A percentile compares a stretch with the other conserved stretches of the same genome.
These are phyloP conservation scores for Articulospora tetracladia DNA, from an alignment of 495 filamentous ascomycete genomes.

Conservation along the genomic window DNA sequence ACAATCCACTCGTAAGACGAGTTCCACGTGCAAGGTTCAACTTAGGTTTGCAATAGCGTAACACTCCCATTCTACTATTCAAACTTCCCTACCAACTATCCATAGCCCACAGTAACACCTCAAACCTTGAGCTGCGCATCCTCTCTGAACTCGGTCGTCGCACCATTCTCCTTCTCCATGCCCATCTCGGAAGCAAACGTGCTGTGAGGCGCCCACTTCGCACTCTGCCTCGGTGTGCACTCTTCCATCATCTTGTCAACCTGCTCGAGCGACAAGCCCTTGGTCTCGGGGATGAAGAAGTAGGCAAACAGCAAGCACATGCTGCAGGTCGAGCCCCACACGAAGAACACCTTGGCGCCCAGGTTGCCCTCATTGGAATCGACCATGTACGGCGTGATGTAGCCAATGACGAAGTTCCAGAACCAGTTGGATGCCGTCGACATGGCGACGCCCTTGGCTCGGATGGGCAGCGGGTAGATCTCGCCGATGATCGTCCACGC, in stretches of 20 bases:
- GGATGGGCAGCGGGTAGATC: constrained; percentile 81
- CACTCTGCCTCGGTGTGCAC: constrained; percentile 61
- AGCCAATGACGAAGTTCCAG: constrained; percentile 37
- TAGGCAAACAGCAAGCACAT: constrained; percentile 64
- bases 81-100: too few relatives aligned
- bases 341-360: constrained; percentile 70
- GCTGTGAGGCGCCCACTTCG: constrained; percentile 64
- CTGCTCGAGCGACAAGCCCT: constrained; percentile 79
- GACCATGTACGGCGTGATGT: constrained; percentile 19
- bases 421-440: constrained; percentile 85
- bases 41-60: too few relatives aligned
- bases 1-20: too few relatives aligned
- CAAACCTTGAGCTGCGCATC: background rate
- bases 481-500: constrained; percentile 78
- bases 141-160: background rate
- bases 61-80: too few relatives aligned
- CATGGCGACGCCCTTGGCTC: constrained; percentile 71
- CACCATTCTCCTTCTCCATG: background rate
- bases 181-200: constrained; percentile 67
- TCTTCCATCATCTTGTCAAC: constrained; percentile 90
- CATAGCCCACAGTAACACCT: background rate
- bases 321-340: constrained; percentile 67
- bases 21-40: too few relatives aligned
- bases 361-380: constrained; percentile 43
- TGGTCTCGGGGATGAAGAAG: constrained; percentile 80